Evolutionary conservation across 1,284 basidiomycete genomes (phyloP).

Genomic region (Pholiota adiposa): DNA sequence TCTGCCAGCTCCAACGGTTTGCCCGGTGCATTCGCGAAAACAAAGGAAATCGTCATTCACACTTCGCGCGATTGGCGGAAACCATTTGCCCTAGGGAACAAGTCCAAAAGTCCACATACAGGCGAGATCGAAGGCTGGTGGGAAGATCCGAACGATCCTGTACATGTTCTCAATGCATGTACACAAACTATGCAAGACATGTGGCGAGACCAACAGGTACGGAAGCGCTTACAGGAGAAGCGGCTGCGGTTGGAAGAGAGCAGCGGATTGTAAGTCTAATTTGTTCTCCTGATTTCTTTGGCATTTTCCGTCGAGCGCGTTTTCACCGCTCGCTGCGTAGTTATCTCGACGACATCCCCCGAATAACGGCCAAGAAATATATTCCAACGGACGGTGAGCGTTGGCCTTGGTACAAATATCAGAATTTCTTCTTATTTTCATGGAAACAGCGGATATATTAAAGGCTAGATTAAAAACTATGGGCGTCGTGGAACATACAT

Average conservation of each 20-base stretch:
- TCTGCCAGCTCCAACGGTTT: slow-evolving; percentile 23
- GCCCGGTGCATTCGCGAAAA: slow-evolving; percentile 39
- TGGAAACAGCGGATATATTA: slow-evolving; percentile 66
- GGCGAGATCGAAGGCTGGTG: slow-evolving; percentile 80
- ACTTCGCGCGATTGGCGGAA: slow-evolving; percentile 76
- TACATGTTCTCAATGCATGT: slow-evolving; percentile 67
- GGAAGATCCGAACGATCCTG: slow-evolving; percentile 82
- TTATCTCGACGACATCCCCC: slow-evolving; percentile 77
- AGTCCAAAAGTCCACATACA: slow-evolving; percentile 62
- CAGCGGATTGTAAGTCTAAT: slow-evolving; percentile 72
- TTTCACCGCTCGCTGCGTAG: slow-evolving; percentile 38
- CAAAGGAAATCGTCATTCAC: slow-evolving; percentile 63
- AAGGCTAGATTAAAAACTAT: slow-evolving; percentile 74
- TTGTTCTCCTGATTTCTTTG: slow-evolving; percentile 11
- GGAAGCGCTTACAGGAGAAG: slow-evolving; percentile 61
- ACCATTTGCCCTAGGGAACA: slow-evolving; percentile 61
- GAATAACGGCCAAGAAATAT: slow-evolving; percentile 80
- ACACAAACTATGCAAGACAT: slow-evolving; percentile 67
- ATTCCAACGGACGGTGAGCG: slow-evolving; percentile 76
- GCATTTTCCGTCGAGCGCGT: slow-evolving; percentile 16
- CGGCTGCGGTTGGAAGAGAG: slow-evolving; percentile 75
- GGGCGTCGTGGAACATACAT: slow-evolving; percentile 78
- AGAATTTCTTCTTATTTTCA: slow-evolving; percentile 11
- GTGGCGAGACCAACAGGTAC: slow-evolving; percentile 71
- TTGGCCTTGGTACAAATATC: background rate